These are phyloP conservation scores for Nitzschia sp. DNA, from an alignment of 108 stramenopile genomes.

Conservation along the genomic window DNA sequence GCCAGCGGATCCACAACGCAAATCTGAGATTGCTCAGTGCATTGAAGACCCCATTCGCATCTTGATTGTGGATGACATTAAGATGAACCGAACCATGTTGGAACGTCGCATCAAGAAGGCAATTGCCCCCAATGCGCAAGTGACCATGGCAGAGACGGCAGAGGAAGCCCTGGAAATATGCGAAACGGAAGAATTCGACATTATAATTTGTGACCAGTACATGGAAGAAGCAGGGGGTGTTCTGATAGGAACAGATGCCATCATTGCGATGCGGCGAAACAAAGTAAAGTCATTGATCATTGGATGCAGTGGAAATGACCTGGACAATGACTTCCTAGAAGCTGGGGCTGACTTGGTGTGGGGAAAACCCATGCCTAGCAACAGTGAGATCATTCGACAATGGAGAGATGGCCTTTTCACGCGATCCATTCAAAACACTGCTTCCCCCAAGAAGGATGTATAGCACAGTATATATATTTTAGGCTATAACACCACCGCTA, in stretches of 20 bases:
- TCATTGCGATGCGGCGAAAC: slow-evolving; percentile 32
- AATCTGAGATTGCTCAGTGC: not conserved
- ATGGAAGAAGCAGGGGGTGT: slow-evolving; percentile 52
- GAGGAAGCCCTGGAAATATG: slow-evolving; percentile 39
- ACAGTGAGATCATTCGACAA: slow-evolving; percentile 41
- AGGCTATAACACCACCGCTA: too few relatives aligned
- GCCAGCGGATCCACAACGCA: slow-evolving; percentile 9
- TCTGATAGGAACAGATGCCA: slow-evolving; percentile 38
- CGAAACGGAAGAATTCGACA: slow-evolving; percentile 25
- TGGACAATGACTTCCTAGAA: slow-evolving; percentile 25
- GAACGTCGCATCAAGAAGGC: slow-evolving; percentile 25
- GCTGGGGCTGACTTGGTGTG: slow-evolving; percentile 64
- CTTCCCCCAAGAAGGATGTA: not conserved
- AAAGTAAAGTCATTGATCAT: slow-evolving; percentile 37
- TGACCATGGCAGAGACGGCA: slow-evolving; percentile 33
- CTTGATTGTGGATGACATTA: slow-evolving; percentile 42
- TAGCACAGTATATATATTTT: not conserved
- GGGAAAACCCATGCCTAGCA: slow-evolving; percentile 65
- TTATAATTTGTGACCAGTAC: slow-evolving; percentile 44
- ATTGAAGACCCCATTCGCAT: slow-evolving; percentile 26
- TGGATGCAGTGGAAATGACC: slow-evolving; percentile 44
- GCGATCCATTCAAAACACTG: not conserved
- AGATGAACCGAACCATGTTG: slow-evolving; percentile 44
- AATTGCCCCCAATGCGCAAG: slow-evolving; percentile 26
- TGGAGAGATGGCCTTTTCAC: slow-evolving; percentile 19